phyloP scores from a whole-genome alignment of 106 monocot genomes.

The Dendrobium huoshanense region DNA sequence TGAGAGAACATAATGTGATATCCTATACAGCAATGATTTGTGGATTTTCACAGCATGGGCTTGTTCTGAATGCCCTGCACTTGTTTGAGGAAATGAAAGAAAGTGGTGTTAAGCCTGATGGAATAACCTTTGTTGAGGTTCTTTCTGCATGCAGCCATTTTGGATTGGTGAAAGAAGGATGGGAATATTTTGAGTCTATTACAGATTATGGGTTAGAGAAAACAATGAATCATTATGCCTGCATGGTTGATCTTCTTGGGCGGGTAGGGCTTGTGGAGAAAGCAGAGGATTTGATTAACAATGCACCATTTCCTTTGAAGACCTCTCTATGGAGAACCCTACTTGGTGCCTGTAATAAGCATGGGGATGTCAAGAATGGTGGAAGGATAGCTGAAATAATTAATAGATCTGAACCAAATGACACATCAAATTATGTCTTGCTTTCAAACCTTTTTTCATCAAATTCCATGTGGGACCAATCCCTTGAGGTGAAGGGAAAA shows the following conservation, averaged over 20 bases:
- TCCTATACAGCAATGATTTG: slow-evolving; percentile 21
- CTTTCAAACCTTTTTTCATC: slow-evolving; percentile 23
- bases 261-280: slow-evolving; percentile 18
- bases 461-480: slow-evolving; percentile 20
- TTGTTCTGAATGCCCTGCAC: slow-evolving; percentile 8
- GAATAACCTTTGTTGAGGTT: slow-evolving; percentile 19
- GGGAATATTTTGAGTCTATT: slow-evolving; percentile 20
- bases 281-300: slow-evolving; percentile 23
- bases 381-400: slow-evolving; percentile 13
- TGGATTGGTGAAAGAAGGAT: slow-evolving; percentile 27
- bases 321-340: slow-evolving; percentile 22
- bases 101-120: slow-evolving; percentile 14
- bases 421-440: slow-evolving; percentile 21
- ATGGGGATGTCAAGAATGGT: slow-evolving; percentile 20
- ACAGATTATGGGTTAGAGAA: slow-evolving; percentile 13
- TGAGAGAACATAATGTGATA: slow-evolving; percentile 15
- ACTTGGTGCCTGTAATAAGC: slow-evolving; percentile 19
- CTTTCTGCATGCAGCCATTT: slow-evolving; percentile 33
- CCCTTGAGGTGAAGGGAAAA: slow-evolving; percentile 20
- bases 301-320: slow-evolving; percentile 14
- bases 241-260: slow-evolving; percentile 31
- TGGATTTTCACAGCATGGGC: slow-evolving; percentile 21
- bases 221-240: slow-evolving; percentile 24
- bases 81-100: slow-evolving; percentile 17
- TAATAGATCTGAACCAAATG: slow-evolving; percentile 13